A percentile compares a stretch with the other conserved stretches of the same genome.
Evolutionary conservation across 1,284 basidiomycete genomes (phyloP).

Genomic region (Leccinum fallax): DNA sequence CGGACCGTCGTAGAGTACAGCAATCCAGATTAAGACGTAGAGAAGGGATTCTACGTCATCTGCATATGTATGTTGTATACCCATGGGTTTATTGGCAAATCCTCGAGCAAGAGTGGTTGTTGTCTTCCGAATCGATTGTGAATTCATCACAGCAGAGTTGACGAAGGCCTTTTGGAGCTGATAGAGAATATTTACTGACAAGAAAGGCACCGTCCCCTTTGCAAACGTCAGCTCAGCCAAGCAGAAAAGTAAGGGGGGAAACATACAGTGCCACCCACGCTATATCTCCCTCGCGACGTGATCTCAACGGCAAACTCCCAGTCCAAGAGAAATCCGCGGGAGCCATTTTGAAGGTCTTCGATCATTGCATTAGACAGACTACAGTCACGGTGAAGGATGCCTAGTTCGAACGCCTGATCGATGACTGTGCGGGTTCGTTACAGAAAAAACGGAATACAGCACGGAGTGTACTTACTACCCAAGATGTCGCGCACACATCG

Average conservation of each 20-base stretch:
- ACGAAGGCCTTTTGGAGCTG: not conserved
- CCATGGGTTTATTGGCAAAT: not conserved
- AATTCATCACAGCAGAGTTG: not conserved
- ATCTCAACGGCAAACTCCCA: not conserved
- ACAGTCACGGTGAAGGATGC: not conserved
- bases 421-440: not conserved
- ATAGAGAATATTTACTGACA: not conserved
- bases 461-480: not conserved
- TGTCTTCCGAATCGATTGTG: not conserved
- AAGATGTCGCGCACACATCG: not conserved
- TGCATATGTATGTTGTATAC: not conserved
- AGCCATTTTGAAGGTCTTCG: not conserved
- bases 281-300: not conserved
- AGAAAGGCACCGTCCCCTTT: not conserved
- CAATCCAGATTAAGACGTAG: not conserved
- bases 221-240: not conserved
- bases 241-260: not conserved
- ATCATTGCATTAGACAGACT: not conserved
- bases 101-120: not conserved
- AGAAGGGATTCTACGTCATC: not conserved
- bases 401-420: not conserved
- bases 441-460: not conserved
- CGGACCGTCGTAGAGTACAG: not conserved
- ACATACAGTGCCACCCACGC: not conserved
- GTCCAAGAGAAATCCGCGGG: not conserved